These are phyloP conservation scores for Cercospora beticola DNA, from an alignment of 2,329 filamentous ascomycete species.

Conservation along the genomic window DNA sequence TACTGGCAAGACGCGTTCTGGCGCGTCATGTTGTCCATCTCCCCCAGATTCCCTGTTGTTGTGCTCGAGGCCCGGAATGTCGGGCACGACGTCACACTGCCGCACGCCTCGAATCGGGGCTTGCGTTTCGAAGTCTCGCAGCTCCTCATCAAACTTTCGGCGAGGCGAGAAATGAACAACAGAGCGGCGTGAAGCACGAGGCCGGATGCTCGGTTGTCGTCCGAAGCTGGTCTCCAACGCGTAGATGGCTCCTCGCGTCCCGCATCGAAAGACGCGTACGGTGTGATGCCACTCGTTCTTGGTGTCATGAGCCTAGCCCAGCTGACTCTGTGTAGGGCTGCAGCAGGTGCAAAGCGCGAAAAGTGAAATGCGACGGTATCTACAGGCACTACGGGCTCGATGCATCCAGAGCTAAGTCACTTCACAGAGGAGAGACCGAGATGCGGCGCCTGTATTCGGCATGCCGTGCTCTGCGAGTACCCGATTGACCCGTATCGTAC, in stretches of 20 bases:
- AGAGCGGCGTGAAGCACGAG: not conserved
- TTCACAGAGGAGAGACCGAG: constrained; percentile 18
- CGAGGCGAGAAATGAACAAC: not conserved
- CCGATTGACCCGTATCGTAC: constrained; percentile 14
- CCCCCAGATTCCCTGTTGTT: not conserved
- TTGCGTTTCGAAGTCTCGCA: not conserved
- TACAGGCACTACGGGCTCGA: not conserved
- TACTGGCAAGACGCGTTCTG: not conserved
- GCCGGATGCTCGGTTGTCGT: not conserved
- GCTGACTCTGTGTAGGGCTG: constrained; percentile 20
- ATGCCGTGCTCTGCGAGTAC: constrained; percentile 29
- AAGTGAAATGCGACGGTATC: constrained; percentile 26
- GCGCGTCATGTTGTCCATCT: not conserved
- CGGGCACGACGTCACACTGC: not conserved
- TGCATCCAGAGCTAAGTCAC: not conserved
- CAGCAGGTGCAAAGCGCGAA: constrained; percentile 27
- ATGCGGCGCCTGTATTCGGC: constrained; percentile 27
- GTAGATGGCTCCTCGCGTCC: constrained; percentile 17
- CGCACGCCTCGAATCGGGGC: not conserved
- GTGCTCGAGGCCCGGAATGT: not conserved
- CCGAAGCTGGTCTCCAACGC: not conserved
- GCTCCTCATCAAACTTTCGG: not conserved
- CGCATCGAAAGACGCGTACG: constrained; percentile 23
- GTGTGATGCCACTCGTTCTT: not conserved
- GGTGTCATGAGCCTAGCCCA: not conserved